phyloP scores from a whole-genome alignment of 73 alveolate genomes.

The Paramecium bursaria region DNA sequence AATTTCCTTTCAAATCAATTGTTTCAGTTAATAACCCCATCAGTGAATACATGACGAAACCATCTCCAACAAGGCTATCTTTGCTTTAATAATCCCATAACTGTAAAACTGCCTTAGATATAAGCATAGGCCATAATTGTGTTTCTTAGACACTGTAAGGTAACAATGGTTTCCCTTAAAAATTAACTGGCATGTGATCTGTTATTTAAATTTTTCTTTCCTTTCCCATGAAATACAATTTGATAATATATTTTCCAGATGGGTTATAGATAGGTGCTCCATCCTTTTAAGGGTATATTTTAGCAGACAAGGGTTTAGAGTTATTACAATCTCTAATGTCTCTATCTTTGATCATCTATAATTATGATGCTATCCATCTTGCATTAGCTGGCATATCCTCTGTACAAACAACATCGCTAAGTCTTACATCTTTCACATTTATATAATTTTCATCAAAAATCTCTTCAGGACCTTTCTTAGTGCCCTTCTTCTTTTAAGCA shows the following conservation, averaged over 20 bases:
- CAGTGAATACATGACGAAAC: slow-evolving; percentile 91
- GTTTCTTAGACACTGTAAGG: slow-evolving; percentile 88
- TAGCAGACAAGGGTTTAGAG: slow-evolving; percentile 87
- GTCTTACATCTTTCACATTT: slow-evolving; percentile 72
- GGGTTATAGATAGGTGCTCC: slow-evolving; percentile 96
- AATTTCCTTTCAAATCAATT: slow-evolving; percentile 71
- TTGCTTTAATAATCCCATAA: slow-evolving; percentile 79
- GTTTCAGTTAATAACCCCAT: slow-evolving; percentile 97
- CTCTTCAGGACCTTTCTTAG: slow-evolving; percentile 66
- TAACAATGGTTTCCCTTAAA: slow-evolving; percentile 86
- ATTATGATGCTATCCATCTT: slow-evolving; percentile 96
- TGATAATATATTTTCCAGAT: slow-evolving; percentile 95
- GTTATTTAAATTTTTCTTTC: slow-evolving; percentile 95
- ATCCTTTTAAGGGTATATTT: slow-evolving; percentile 98
- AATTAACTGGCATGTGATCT: slow-evolving; percentile 94
- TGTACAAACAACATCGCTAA: slow-evolving; percentile 81
- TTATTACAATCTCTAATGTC: slow-evolving; percentile 90
- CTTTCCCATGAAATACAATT: slow-evolving; percentile 92
- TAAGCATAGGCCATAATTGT: slow-evolving; percentile 95
- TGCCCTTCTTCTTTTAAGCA: slow-evolving; percentile 74
- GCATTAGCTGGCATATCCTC: slow-evolving; percentile 85
- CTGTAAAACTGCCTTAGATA: slow-evolving; percentile 93
- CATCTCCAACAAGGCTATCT: slow-evolving; percentile 75
- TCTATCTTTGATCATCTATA: slow-evolving; percentile 94
- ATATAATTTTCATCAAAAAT: slow-evolving; percentile 71